Base-by-base conservation (phyloP, 257 asterid species). In the Ophiorrhiza pumila region DNA sequence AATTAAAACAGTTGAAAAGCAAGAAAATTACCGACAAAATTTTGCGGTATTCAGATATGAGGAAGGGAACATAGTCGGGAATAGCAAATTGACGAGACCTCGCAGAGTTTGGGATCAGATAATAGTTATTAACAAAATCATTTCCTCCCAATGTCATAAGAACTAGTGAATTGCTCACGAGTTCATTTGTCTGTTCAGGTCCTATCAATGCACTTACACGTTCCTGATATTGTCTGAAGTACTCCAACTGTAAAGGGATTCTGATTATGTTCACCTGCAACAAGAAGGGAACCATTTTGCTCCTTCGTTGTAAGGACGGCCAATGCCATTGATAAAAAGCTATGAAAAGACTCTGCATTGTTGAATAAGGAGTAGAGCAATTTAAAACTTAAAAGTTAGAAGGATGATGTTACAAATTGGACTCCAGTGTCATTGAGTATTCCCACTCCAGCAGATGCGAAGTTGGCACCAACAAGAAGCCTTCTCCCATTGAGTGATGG, bases 381-480 rank as follows among this genome's bases (percentile, higher is more conserved):
- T 52, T 3, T 7, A 37, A 6, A 37, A 37, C n/a, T n/a, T 37
- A 43, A 32, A 20, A 52, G 31, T 49, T 2, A 10, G 1, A 15
- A 35, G 25, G 25, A 35, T 35, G 67, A 65, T 74, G 80, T 80
- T 87, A 91, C 97, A 67, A 91, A 91, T 69, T 91, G 97, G 75
- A 89, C 61, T 74, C 97, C 97, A 35, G 96, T 89, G 77, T 91
- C 97, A 71, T 91, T 91, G 37, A 91, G 93, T 68, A 91, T 80
- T 78, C 93, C 96, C 67, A 91, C 89, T 20, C 97, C 97, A 7
- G 94, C 96, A 14, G 97, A 91, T 56, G 97, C 97, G 69, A 89
- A 91, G 72, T 91, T 91, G 61, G 96, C 96, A 25, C 97, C 97
- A 69, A 82, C 78, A 17, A 86, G 77, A 66, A 87, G 86, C n/a